Conservation (phyloP, 1,284 basidiomycete species). For the Rhodotorula sp. region DNA sequence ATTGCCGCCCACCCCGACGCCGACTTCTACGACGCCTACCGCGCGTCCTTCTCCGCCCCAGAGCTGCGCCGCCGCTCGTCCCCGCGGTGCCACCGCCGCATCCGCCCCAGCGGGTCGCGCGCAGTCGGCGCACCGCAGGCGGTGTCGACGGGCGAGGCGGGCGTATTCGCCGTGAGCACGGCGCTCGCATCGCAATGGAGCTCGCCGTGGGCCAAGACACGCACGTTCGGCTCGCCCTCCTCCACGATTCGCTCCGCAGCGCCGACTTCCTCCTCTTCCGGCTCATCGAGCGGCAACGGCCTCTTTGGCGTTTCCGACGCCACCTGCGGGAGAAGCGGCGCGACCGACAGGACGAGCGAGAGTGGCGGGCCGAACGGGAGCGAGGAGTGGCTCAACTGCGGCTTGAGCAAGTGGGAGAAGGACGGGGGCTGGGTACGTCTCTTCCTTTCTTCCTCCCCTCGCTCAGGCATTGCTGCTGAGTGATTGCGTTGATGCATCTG, state of each 20-base stretch:
- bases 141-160: neutral
- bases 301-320: conserved; percentile 15
- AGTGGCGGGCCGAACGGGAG: conserved; percentile 67
- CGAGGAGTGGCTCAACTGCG: conserved; percentile 78
- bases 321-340: conserved; percentile 33
- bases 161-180: no score
- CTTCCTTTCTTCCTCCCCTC: conserved; percentile 50
- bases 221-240: neutral
- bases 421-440: conserved; percentile 19
- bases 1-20: neutral
- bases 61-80: neutral
- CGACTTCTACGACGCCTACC: neutral
- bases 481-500: no score
- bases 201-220: no score
- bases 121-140: neutral
- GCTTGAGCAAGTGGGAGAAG: conserved; percentile 11
- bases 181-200: no score
- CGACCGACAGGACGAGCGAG: neutral
- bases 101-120: neutral
- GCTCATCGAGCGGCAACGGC: neutral
- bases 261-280: no score
- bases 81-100: neutral
- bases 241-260: neutral
- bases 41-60: neutral
- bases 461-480: no score